Percentiles rank a stretch among this genome's conserved stretches.
Conservation (phyloP, 805 yeast genomes). For the Starmerella stellata region DNA sequence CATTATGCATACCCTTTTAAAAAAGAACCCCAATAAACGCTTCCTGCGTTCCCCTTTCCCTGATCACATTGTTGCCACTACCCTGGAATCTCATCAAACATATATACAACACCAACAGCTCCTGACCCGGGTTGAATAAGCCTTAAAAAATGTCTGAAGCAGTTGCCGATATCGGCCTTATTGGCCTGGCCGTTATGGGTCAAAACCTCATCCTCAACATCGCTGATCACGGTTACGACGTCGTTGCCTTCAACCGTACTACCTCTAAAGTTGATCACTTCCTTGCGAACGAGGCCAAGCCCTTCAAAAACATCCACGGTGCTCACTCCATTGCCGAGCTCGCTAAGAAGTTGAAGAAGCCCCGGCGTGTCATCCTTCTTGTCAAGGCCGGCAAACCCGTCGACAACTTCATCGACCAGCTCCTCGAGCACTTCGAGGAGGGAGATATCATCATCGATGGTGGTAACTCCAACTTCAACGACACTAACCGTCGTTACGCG, state of each 20-base stretch:
- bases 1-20: no score
- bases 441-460: conserved; percentile 98
- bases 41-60: background rate
- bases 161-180: conserved; percentile 85
- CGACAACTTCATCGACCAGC: conserved; percentile 72
- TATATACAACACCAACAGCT: background rate
- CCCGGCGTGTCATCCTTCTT: conserved; percentile 83
- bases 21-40: no score
- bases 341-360: conserved; percentile 76
- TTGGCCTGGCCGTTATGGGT: conserved; percentile 99
- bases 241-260: conserved; percentile 97
- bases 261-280: conserved; percentile 88
- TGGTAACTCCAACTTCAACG: conserved; percentile 99
- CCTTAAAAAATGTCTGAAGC: conserved; percentile 12
- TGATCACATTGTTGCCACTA: background rate
- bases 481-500: conserved; percentile 87
- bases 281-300: conserved; percentile 88
- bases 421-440: conserved; percentile 78
- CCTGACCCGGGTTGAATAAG: background rate
- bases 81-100: background rate
- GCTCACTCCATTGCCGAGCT: conserved; percentile 85
- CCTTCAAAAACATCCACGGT: conserved; percentile 69
- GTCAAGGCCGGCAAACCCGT: conserved; percentile 96
- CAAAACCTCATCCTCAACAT: conserved; percentile 85
- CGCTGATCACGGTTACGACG: conserved; percentile 97